A percentile compares a stretch with the other conserved stretches of the same genome.
Conservation (phyloP, 148 eudicot genomes). For the Oxyria digyna region DNA sequence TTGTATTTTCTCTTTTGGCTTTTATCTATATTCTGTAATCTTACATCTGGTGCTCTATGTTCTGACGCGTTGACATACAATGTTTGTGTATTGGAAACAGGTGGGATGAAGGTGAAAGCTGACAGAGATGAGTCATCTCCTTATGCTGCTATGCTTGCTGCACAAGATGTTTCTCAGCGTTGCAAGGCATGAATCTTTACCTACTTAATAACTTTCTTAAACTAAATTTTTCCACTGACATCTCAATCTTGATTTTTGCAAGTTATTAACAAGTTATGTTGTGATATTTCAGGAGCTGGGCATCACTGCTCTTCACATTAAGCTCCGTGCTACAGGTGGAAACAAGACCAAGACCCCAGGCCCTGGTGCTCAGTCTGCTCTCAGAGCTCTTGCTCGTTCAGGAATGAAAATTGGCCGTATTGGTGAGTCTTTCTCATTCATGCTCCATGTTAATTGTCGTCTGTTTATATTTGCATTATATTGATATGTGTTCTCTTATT, state of each 20-base stretch:
- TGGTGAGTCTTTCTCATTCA: slow-evolving; percentile 21
- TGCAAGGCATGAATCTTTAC: slow-evolving; percentile 41
- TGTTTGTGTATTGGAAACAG: slow-evolving; percentile 12
- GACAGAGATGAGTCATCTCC: slow-evolving; percentile 88
- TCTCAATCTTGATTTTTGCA: no score
- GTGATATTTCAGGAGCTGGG: slow-evolving; percentile 45
- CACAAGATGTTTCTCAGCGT: slow-evolving; percentile 62
- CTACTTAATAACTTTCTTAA: background rate
- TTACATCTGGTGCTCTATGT: background rate
- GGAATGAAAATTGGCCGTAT: slow-evolving; percentile 88
- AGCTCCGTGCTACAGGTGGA: slow-evolving; percentile 82
- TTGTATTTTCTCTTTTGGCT: background rate
- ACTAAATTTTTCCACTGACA: background rate
- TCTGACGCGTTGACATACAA: background rate
- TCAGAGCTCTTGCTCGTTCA: slow-evolving; percentile 76
- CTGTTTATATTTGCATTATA: background rate
- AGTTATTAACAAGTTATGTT: background rate
- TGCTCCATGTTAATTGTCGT: background rate
- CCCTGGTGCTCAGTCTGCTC: slow-evolving; percentile 89
- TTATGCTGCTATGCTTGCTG: slow-evolving; percentile 92
- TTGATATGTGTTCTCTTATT: background rate
- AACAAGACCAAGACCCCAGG: slow-evolving; percentile 90
- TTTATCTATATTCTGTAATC: background rate
- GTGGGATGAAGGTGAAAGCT: slow-evolving; percentile 92
- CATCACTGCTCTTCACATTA: slow-evolving; percentile 68